Conservation (phyloP, 768 basidiomycete species). For the Tubosaeta brunneosetosa region DNA sequence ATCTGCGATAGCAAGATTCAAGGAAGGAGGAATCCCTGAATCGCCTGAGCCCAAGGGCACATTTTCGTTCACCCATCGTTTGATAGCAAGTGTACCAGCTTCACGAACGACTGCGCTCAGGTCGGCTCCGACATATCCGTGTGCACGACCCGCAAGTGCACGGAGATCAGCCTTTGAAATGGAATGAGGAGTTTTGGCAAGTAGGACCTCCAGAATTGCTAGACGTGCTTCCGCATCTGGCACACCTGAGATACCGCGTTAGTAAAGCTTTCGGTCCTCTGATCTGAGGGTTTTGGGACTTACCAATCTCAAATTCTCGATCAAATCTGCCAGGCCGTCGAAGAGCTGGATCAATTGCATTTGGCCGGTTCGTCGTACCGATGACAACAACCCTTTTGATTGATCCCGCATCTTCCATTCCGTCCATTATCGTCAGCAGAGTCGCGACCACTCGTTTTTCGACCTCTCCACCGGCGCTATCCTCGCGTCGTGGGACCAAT, state of each 20-base stretch:
- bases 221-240: slow-evolving; percentile 83
- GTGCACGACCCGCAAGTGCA: slow-evolving; percentile 69
- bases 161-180: slow-evolving; percentile 59
- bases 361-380: slow-evolving; percentile 92
- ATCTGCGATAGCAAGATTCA: slow-evolving; percentile 55
- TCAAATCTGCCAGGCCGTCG: slow-evolving; percentile 89
- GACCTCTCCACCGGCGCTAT: slow-evolving; percentile 88
- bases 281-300: slow-evolving; percentile 14
- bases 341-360: slow-evolving; percentile 92
- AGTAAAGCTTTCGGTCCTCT: background rate
- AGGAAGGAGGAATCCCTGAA: slow-evolving; percentile 12
- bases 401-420: slow-evolving; percentile 55
- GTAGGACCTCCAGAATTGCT: slow-evolving; percentile 82
- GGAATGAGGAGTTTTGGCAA: slow-evolving; percentile 73
- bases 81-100: slow-evolving; percentile 89
- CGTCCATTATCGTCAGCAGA: slow-evolving; percentile 90
- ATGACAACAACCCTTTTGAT: slow-evolving; percentile 79
- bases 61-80: slow-evolving; percentile 56
- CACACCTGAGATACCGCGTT: slow-evolving; percentile 50
- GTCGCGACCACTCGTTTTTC: slow-evolving; percentile 96
- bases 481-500: slow-evolving; percentile 85
- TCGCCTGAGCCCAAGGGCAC: slow-evolving; percentile 3
- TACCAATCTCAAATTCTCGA: slow-evolving; percentile 92
- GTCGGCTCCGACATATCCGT: slow-evolving; percentile 98
- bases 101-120: slow-evolving; percentile 88